A percentile compares a stretch with the other conserved stretches of the same genome.
Evolutionary conservation across 1,139 yeast genomes (phyloP).

Genomic region (Blastobotrys niveus): DNA sequence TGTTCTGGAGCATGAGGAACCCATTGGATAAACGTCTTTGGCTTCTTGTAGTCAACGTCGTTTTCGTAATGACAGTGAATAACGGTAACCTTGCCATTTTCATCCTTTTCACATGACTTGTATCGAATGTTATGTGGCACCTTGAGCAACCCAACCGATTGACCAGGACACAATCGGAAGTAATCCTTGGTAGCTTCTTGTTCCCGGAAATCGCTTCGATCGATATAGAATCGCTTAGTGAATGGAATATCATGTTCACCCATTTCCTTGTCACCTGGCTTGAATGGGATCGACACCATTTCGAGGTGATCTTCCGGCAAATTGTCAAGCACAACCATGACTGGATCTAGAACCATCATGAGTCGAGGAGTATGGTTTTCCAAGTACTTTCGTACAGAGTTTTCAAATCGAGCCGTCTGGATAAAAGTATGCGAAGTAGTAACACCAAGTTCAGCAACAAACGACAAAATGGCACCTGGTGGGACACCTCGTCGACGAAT

Average conservation of each 20-base stretch:
- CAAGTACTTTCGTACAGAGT: conserved; percentile 77
- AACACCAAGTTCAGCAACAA: conserved; percentile 93
- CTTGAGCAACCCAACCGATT: conserved; percentile 92
- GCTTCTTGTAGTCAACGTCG: conserved; percentile 58
- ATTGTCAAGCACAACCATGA: conserved; percentile 77
- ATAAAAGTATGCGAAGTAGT: conserved; percentile 90
- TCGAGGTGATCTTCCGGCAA: conserved; percentile 69
- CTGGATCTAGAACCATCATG: conserved; percentile 87
- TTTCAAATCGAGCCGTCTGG: conserved; percentile 83
- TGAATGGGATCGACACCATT: conserved; percentile 73
- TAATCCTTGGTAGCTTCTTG: conserved; percentile 46
- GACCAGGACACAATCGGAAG: conserved; percentile 89
- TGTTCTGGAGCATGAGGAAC: conserved; percentile 63
- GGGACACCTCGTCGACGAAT: conserved; percentile 97
- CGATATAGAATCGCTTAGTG: conserved; percentile 73
- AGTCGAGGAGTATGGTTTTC: conserved; percentile 92
- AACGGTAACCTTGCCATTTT: conserved; percentile 55
- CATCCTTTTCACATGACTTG: conserved; percentile 59
- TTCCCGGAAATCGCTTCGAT: conserved; percentile 79
- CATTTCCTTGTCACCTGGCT: conserved; percentile 69
- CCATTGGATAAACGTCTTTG: conserved; percentile 98
- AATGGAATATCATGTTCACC: conserved; percentile 78
- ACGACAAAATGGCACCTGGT: conserved; percentile 94
- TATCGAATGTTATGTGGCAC: conserved; percentile 82
- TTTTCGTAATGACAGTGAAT: conserved; percentile 79